Conservation (phyloP, 306 rosid genomes). For the Pyrus bretschneideri region DNA sequence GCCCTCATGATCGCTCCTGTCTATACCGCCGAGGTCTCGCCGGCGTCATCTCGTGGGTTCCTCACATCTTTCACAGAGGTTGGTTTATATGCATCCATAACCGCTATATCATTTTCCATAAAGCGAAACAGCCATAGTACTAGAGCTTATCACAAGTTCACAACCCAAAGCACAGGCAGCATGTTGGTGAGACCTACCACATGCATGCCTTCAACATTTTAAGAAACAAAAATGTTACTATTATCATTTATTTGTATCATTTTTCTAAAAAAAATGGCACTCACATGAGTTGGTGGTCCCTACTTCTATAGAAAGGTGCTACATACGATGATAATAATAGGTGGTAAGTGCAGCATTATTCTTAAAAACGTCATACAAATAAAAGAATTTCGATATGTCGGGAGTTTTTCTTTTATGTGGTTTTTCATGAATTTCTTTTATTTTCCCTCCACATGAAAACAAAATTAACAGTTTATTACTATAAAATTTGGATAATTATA, state of each 20-base stretch:
- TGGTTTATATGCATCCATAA: not conserved
- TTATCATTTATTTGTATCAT: too few relatives aligned
- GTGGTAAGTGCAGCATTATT: too few relatives aligned
- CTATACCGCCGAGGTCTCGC: constrained; percentile 53
- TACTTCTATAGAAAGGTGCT: too few relatives aligned
- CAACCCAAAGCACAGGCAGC: not conserved
- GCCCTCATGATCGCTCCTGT: constrained; percentile 55
- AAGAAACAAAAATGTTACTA: too few relatives aligned
- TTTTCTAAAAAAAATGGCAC: too few relatives aligned
- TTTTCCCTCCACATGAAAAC: not conserved
- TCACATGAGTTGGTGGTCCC: too few relatives aligned
- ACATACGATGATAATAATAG: too few relatives aligned
- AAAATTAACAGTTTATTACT: not conserved
- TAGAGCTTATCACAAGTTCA: not conserved
- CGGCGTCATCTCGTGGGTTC: constrained; percentile 53
- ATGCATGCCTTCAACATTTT: not conserved
- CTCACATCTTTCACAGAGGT: constrained; percentile 60
- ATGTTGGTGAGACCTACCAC: not conserved
- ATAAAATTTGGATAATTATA: too few relatives aligned
- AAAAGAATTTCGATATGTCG: too few relatives aligned
- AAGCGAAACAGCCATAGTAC: not conserved
- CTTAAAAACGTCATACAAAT: too few relatives aligned
- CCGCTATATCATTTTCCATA: not conserved
- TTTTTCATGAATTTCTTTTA: too few relatives aligned
- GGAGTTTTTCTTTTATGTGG: not conserved